Evolutionary conservation across 2,329 filamentous ascomycete species (phyloP).

Genomic region (Phialophora verrucosa): DNA sequence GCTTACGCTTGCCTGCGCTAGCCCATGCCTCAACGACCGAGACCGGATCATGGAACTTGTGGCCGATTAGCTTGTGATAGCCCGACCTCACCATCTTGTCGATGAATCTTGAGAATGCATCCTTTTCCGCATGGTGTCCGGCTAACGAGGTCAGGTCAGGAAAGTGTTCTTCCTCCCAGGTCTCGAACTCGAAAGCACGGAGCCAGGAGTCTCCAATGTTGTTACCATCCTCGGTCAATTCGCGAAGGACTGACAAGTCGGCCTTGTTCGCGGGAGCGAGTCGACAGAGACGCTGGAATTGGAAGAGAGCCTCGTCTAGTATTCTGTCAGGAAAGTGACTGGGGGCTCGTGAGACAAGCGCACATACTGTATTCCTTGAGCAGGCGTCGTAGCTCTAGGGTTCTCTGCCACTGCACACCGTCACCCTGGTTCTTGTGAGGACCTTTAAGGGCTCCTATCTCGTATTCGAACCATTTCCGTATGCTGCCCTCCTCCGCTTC

Average conservation of each 20-base stretch:
- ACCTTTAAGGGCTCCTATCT: conserved; percentile 19
- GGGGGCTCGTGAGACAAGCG: not conserved
- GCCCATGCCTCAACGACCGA: conserved; percentile 17
- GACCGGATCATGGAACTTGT: too few relatives aligned
- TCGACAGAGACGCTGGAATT: conserved; percentile 18
- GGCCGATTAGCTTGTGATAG: too few relatives aligned
- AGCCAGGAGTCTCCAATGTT: conserved; percentile 10
- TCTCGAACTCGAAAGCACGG: too few relatives aligned
- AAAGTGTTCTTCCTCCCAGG: too few relatives aligned
- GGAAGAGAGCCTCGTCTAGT: conserved; percentile 19
- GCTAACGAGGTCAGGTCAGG: too few relatives aligned
- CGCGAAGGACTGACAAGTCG: conserved; percentile 13
- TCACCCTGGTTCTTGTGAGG: conserved; percentile 3
- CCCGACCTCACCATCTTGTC: too few relatives aligned
- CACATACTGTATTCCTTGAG: conserved; percentile 23
- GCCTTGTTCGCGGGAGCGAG: conserved; percentile 21
- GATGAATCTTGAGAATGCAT: too few relatives aligned
- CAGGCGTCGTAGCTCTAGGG: conserved; percentile 13
- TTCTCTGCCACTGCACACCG: conserved; percentile 17
- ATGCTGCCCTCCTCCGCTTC: not conserved
- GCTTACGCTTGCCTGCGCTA: not conserved
- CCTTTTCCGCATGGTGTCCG: too few relatives aligned
- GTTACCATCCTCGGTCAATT: conserved; percentile 11
- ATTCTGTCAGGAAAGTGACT: not conserved
- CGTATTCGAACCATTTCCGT: conserved; percentile 15